Conservation (phyloP, 2,329 filamentous ascomycete species). For the Sarocladium strictum region DNA sequence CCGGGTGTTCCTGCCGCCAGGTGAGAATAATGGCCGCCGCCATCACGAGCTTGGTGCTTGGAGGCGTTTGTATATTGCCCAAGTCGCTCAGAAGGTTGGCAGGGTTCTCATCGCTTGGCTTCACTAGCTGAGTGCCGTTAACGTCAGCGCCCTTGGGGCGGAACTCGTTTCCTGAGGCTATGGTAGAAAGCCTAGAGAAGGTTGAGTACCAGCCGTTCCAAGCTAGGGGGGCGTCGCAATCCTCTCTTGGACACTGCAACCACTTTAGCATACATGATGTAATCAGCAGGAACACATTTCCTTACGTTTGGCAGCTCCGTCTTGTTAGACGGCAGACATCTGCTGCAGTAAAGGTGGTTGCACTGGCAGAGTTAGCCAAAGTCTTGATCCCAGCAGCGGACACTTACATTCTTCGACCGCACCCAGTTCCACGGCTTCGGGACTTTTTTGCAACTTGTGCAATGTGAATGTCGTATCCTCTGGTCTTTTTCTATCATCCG, state of each 20-base stretch:
- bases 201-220: no score
- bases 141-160: neutral
- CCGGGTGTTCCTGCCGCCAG: constrained; percentile 22
- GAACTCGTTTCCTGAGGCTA: neutral
- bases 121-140: neutral
- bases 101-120: neutral
- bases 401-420: constrained; percentile 7
- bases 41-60: constrained; percentile 26
- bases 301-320: neutral
- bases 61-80: constrained; percentile 10
- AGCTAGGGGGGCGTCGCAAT: no score
- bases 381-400: neutral
- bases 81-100: neutral
- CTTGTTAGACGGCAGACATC: constrained; percentile 16
- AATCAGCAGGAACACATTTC: neutral
- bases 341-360: constrained; percentile 23
- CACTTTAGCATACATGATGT: neutral
- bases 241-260: neutral
- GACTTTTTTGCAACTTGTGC: neutral
- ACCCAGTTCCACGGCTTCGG: constrained; percentile 10
- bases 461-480: neutral
- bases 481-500: neutral
- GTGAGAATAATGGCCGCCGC: constrained; percentile 24
- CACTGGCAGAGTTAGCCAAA: constrained; percentile 23
- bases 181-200: neutral